Evolutionary conservation across 2,329 filamentous ascomycete genomes (phyloP).

Genomic region (Scedosporium minutisporum): DNA sequence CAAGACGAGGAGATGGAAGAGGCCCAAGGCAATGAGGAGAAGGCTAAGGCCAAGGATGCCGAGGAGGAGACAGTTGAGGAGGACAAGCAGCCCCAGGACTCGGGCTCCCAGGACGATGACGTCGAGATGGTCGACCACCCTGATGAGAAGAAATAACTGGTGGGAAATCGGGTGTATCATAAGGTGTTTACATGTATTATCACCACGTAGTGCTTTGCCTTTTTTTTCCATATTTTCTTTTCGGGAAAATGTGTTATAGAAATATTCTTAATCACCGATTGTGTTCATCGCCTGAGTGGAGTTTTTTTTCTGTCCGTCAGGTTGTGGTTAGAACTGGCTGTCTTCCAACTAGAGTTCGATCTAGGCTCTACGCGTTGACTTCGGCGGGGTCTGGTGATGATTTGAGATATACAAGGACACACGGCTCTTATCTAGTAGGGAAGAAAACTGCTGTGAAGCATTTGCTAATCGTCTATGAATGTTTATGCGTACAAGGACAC

Average conservation of each 20-base stretch:
- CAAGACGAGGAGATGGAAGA: constrained; percentile 1
- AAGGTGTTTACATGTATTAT: constrained; percentile 8
- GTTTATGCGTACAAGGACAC: background rate
- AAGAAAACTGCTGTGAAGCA: background rate
- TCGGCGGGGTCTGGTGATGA: too few relatives aligned
- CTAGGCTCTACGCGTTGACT: too few relatives aligned
- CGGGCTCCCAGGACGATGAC: background rate
- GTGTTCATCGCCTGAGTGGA: too few relatives aligned
- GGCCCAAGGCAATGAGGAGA: background rate
- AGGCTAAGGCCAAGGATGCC: background rate
- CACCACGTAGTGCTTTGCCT: background rate
- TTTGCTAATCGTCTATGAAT: background rate
- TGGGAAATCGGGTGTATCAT: background rate
- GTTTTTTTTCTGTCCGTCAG: too few relatives aligned
- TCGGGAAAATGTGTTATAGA: background rate
- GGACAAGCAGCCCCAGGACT: background rate
- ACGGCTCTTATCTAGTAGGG: too few relatives aligned
- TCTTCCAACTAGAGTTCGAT: too few relatives aligned
- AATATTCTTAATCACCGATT: background rate
- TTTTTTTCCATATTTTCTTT: constrained; percentile 3
- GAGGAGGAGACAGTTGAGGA: background rate
- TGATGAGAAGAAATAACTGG: constrained; percentile 4
- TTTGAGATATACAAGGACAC: too few relatives aligned
- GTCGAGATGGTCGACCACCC: constrained; percentile 3
- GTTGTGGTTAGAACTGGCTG: too few relatives aligned